Conservation (phyloP, 2,329 filamentous ascomycete genomes). For the Aspergillus costaricaensis region DNA sequence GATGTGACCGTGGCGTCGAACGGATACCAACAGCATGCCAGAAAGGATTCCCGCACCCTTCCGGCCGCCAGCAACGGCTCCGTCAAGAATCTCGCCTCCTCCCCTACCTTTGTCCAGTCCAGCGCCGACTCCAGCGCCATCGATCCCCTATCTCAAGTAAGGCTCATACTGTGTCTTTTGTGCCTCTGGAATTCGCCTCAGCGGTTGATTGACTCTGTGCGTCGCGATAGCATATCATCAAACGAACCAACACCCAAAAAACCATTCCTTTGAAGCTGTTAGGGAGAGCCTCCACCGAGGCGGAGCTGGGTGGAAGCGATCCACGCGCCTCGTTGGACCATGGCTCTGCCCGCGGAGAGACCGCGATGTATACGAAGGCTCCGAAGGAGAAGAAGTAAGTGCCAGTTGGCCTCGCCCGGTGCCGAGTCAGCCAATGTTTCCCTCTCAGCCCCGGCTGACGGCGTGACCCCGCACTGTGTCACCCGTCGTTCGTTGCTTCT, state of each 20-base stretch:
- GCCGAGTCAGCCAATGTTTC: no score
- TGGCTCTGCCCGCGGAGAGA: slow-evolving; percentile 33
- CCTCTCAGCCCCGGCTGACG: not conserved
- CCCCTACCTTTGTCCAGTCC: slow-evolving; percentile 28
- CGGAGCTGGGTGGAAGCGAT: slow-evolving; percentile 42
- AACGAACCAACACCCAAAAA: slow-evolving; percentile 66
- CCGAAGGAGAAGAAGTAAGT: slow-evolving; percentile 68
- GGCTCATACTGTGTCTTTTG: slow-evolving; percentile 7
- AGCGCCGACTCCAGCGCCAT: slow-evolving; percentile 52
- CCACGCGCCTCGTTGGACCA: slow-evolving; percentile 32
- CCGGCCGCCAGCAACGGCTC: slow-evolving; percentile 22
- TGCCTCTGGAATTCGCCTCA: not conserved
- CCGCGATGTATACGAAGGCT: slow-evolving; percentile 35
- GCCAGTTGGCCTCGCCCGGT: not conserved
- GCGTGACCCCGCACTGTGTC: not conserved
- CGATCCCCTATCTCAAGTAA: slow-evolving; percentile 68
- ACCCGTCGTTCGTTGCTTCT: slow-evolving; percentile 4
- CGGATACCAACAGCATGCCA: slow-evolving; percentile 31
- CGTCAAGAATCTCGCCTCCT: slow-evolving; percentile 28
- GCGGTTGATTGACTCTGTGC: slow-evolving; percentile 14
- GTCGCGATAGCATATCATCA: slow-evolving; percentile 59
- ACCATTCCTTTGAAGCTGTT: slow-evolving; percentile 53
- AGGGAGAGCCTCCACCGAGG: slow-evolving; percentile 44
- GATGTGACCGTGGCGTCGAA: slow-evolving; percentile 36
- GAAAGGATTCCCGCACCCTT: slow-evolving; percentile 24